Conservation (phyloP, 1,139 yeast species). For the Yamadazyma buinensis region DNA sequence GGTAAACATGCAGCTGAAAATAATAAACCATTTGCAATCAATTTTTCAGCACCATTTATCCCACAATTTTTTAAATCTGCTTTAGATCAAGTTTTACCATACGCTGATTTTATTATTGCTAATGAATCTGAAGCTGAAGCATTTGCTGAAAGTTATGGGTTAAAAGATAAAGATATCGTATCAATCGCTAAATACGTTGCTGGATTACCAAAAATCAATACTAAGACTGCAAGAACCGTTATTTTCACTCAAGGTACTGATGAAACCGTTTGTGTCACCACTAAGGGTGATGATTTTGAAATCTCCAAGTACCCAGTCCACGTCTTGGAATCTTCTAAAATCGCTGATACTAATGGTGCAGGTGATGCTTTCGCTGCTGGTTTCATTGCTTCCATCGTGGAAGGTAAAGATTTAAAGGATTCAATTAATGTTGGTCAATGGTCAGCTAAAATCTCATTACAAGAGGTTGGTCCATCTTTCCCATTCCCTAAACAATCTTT, state of each 20-base stretch:
- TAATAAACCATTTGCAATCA: slow-evolving; percentile 80
- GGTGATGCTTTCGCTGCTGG: slow-evolving; percentile 99
- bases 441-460: slow-evolving; percentile 91
- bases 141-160: slow-evolving; percentile 80
- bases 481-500: slow-evolving; percentile 76
- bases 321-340: slow-evolving; percentile 59
- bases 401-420: slow-evolving; percentile 62
- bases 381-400: slow-evolving; percentile 82
- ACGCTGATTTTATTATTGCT: slow-evolving; percentile 89
- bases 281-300: slow-evolving; percentile 45
- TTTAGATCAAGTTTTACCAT: slow-evolving; percentile 74
- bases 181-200: slow-evolving; percentile 84
- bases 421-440: slow-evolving; percentile 90
- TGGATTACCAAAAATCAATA: slow-evolving; percentile 71
- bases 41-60: slow-evolving; percentile 95
- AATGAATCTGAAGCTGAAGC: slow-evolving; percentile 97
- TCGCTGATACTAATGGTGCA: slow-evolving; percentile 96
- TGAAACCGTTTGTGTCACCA: slow-evolving; percentile 67
- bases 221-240: slow-evolving; percentile 72
- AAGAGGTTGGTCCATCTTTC: slow-evolving; percentile 91
- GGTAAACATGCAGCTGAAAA: slow-evolving; percentile 88
- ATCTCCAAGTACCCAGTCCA: slow-evolving; percentile 63
- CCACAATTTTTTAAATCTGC: slow-evolving; percentile 94
- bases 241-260: slow-evolving; percentile 91
- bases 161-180: slow-evolving; percentile 53